Base-by-base conservation (phyloP, 495 filamentous ascomycete species). In the Talaromyces trachyspermus region DNA sequence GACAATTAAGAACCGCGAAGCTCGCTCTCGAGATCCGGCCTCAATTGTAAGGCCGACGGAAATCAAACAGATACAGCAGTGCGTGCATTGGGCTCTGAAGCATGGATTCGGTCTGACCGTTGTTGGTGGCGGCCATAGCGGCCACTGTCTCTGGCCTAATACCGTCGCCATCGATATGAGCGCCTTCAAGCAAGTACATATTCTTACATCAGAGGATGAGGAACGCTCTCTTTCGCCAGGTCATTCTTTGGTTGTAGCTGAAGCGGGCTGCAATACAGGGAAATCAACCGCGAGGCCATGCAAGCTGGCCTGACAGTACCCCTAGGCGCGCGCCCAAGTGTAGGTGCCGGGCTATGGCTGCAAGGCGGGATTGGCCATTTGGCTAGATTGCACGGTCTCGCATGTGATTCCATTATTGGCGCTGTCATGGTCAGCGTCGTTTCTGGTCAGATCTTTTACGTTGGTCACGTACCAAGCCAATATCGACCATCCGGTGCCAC, bases 291-390 rank as follows among this genome's bases (percentile, higher is more conserved):
- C 46, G 69, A 70, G 48, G 55, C 77, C 47, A 74, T 76, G 70
- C 60, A 48, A 24, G 60, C 47, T 6, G 74, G 72, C 29, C 3
- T 83, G 46, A 77, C 74, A 54, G 75, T 83, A 19, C 80, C 80
- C 3, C 56, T 83, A 32, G 80, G 79, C 6, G 49, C 75, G 27
- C 75, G 79, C 30, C 80, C 78, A 55, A 80, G 79, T 48, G 78
- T 83, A 37, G 80, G 79, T 26, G 72, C 76, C 5, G 79, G 80
- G 19, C 52, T 78, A 32, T 82, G 76, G 77, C 62, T 84, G 41
- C 79, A 84, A 67, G 80, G 79, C 47, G 79, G 79, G 54, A 79
- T 84, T 37, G 79, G 79, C 10, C 77, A 81, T 57, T 65, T 83
- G 41, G 55, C 76, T 43, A 72, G 79, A 48, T 44, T 70, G 32